A percentile compares a stretch with the other conserved stretches of the same genome.
These are phyloP conservation scores for Lathyrus aphaca DNA, from an alignment of 306 rosid species.

Conservation along the genomic window DNA sequence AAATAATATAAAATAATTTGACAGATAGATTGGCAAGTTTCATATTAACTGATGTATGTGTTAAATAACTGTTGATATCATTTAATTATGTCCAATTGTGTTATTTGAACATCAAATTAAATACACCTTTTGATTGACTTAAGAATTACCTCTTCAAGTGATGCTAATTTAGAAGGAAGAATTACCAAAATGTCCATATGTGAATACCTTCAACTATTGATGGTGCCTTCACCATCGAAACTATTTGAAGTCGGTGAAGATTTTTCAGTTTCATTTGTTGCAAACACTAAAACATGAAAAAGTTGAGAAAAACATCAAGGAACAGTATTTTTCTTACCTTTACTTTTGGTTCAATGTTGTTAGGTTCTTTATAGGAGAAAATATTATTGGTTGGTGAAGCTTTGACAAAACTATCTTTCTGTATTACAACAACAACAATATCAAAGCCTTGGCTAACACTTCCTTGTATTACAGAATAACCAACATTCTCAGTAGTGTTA, in stretches of 20 bases:
- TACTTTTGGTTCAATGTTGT: constrained; percentile 40
- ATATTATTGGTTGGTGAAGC: constrained; percentile 41
- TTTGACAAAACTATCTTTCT: constrained; percentile 56
- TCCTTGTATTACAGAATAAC: constrained; percentile 77
- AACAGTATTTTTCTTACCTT: constrained; percentile 49
- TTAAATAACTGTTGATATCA: neutral
- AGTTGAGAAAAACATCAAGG: constrained; percentile 15
- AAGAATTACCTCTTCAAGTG: constrained; percentile 61
- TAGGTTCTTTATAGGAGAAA: constrained; percentile 44
- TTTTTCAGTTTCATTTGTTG: constrained; percentile 18
- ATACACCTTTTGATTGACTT: neutral
- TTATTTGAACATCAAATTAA: neutral
- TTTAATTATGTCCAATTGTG: neutral
- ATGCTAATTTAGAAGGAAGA: constrained; percentile 51
- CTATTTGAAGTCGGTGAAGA: constrained; percentile 36
- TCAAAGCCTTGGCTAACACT: constrained; percentile 70
- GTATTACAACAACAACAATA: constrained; percentile 76
- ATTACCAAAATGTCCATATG: constrained; percentile 87
- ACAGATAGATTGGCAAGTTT: too few species aligned
- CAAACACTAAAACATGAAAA: constrained; percentile 1
- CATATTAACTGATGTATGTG: neutral
- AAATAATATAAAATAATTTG: too few species aligned
- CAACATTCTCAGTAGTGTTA: constrained; percentile 43
- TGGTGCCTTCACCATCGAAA: constrained; percentile 41
- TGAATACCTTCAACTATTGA: constrained; percentile 57